A percentile compares a stretch with the other conserved stretches of the same genome.
These are phyloP conservation scores for Solanum neorickii DNA, from an alignment of 257 asterid genomes.

Conservation along the genomic window DNA sequence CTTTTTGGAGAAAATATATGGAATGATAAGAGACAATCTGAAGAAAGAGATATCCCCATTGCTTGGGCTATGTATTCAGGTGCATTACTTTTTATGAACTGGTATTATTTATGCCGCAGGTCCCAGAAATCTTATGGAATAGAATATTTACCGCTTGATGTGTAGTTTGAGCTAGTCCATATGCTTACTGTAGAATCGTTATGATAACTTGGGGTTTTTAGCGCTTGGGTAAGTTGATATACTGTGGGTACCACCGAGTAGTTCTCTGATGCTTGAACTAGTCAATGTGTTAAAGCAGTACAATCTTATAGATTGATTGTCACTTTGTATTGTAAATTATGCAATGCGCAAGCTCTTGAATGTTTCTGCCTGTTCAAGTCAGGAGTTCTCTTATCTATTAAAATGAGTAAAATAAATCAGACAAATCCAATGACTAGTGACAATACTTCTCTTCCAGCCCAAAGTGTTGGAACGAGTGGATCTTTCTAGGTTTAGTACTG, in stretches of 20 bases:
- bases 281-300: background rate
- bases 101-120: background rate
- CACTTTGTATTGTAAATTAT: background rate
- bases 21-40: constrained; percentile 86
- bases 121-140: background rate
- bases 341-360: background rate
- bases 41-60: constrained; percentile 95
- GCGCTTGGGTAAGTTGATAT: background rate
- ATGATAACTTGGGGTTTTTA: background rate
- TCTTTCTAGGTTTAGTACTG: background rate
- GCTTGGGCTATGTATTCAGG: constrained; percentile 97
- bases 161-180: background rate
- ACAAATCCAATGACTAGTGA: background rate
- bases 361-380: background rate
- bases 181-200: background rate
- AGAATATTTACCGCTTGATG: background rate
- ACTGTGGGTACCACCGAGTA: background rate
- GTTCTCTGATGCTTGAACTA: background rate
- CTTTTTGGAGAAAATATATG: constrained; percentile 96
- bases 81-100: constrained; percentile 6
- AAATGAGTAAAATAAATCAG: background rate
- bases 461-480: background rate
- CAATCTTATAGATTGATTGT: background rate
- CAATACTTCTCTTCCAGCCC: background rate
- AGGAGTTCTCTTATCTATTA: background rate